Percentiles rank a stretch among this genome's conserved stretches.
Conservation (phyloP, 148 eudicot genomes). For the Arctostaphylos glauca region DNA sequence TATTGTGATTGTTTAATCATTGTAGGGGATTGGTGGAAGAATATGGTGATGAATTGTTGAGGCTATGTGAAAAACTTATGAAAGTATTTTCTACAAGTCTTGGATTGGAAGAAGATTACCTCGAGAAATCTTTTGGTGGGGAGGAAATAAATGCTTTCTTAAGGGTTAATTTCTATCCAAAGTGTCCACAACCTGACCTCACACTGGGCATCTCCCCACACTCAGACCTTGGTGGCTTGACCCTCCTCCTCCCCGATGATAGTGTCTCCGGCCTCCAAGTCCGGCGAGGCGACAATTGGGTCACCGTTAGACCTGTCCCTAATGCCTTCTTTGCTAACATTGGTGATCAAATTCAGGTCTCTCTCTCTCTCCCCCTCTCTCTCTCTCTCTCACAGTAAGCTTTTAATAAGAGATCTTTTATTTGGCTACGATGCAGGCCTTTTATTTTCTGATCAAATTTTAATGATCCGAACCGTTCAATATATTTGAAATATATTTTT, state of each 20-base stretch:
- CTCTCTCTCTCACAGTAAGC: not conserved
- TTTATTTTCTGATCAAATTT: no score
- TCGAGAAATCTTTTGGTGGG: conserved; percentile 40
- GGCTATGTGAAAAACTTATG: conserved; percentile 30
- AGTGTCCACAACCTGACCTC: conserved; percentile 51
- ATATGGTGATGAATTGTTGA: conserved; percentile 29
- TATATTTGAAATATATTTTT: no score
- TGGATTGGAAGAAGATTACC: conserved; percentile 34
- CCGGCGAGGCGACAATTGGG: conserved; percentile 34
- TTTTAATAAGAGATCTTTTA: no score
- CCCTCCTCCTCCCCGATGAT: conserved; percentile 40
- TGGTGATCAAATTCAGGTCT: conserved; percentile 52
- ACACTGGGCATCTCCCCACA: conserved; percentile 47
- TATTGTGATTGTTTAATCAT: not conserved
- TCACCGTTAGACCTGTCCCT: conserved; percentile 41
- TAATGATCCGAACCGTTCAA: no score
- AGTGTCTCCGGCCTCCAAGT: conserved; percentile 47
- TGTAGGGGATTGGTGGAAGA: conserved; percentile 31
- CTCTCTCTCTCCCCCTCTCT: no score
- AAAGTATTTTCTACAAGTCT: conserved; percentile 39
- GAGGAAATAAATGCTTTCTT: conserved; percentile 37
- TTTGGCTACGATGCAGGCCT: no score
- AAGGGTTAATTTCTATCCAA: conserved; percentile 45
- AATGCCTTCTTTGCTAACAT: conserved; percentile 47
- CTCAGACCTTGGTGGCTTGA: conserved; percentile 49